These are phyloP conservation scores for Candida sp. DNA, from an alignment of 1,139 yeast species.

Conservation along the genomic window DNA sequence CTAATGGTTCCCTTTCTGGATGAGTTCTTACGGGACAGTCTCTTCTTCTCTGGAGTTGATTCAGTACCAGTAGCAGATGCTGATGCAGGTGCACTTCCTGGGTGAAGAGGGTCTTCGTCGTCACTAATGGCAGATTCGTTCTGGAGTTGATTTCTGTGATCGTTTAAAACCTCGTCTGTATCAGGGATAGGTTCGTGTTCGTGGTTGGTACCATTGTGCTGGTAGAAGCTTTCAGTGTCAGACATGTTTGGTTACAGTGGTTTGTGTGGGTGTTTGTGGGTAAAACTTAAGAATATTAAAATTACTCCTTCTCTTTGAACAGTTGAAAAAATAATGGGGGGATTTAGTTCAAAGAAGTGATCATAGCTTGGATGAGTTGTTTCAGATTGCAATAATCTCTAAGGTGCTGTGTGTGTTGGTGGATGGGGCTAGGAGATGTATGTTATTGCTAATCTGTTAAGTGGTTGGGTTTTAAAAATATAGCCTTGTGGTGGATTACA, in stretches of 20 bases:
- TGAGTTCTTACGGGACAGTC: constrained; percentile 4
- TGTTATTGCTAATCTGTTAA: background rate
- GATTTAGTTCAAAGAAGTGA: constrained; percentile 3
- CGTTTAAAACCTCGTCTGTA: constrained; percentile 56
- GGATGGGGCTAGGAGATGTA: too few relatives aligned
- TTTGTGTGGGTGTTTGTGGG: background rate
- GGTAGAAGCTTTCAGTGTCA: constrained; percentile 46
- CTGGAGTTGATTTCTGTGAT: constrained; percentile 56
- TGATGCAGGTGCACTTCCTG: constrained; percentile 3
- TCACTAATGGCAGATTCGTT: constrained; percentile 21
- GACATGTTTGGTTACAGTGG: too few relatives aligned
- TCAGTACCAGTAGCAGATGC: constrained; percentile 5
- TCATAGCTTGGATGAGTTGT: constrained; percentile 7
- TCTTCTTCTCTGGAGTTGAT: background rate
- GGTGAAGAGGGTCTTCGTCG: constrained; percentile 8
- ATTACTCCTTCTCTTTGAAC: background rate
- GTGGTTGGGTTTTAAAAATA: too few relatives aligned
- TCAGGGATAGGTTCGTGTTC: constrained; percentile 27
- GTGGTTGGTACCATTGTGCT: constrained; percentile 31
- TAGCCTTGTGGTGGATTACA: too few relatives aligned
- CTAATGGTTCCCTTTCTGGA: constrained; percentile 8
- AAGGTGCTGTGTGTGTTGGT: background rate
- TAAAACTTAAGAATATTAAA: background rate
- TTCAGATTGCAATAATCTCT: background rate
- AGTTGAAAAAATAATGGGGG: background rate